phyloP scores from a whole-genome alignment of 768 basidiomycete genomes.

The Tremella fuciformis region DNA sequence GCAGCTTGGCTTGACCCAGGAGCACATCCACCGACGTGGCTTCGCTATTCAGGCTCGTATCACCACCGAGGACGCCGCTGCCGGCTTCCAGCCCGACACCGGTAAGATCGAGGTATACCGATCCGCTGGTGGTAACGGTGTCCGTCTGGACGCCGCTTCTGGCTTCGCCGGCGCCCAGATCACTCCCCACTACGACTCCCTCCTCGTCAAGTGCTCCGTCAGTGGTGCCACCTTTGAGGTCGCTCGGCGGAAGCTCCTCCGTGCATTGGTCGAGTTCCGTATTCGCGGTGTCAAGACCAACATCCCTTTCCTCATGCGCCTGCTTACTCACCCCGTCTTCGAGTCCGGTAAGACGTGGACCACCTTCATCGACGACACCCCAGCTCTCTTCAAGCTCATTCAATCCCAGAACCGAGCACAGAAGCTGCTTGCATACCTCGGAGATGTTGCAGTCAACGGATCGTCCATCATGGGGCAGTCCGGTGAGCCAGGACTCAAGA shows the following conservation, averaged over 20 bases:
- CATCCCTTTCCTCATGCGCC: slow-evolving; percentile 97
- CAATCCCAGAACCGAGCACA: slow-evolving; percentile 97
- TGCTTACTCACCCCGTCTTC: slow-evolving; percentile 94
- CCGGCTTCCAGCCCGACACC: slow-evolving; percentile 93
- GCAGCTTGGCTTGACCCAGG: slow-evolving; percentile 92
- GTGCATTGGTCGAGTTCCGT: slow-evolving; percentile 98
- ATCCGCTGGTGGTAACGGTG: slow-evolving; percentile 96
- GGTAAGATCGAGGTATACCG: slow-evolving; percentile 99
- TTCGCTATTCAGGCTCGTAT: slow-evolving; percentile 98
- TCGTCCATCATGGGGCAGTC: slow-evolving; percentile 94
- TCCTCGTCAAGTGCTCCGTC: slow-evolving; percentile 93
- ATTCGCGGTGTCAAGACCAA: slow-evolving; percentile 99
- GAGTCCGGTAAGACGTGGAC: slow-evolving; percentile 98
- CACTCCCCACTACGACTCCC: slow-evolving; percentile 96
- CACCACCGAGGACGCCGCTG: slow-evolving; percentile 93
- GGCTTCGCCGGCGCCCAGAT: slow-evolving; percentile 99
- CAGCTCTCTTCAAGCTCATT: slow-evolving; percentile 98
- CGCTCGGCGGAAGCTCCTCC: slow-evolving; percentile 96
- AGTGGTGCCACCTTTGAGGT: slow-evolving; percentile 98
- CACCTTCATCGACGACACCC: slow-evolving; percentile 99
- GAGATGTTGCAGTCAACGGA: slow-evolving; percentile 96
- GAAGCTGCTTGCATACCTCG: slow-evolving; percentile 92
- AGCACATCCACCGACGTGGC: slow-evolving; percentile 90
- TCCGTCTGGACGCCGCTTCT: slow-evolving; percentile 91
- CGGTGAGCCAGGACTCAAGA: slow-evolving; percentile 91